Base-by-base conservation (phyloP, 768 basidiomycete species). In the Nidularia pulvinata region DNA sequence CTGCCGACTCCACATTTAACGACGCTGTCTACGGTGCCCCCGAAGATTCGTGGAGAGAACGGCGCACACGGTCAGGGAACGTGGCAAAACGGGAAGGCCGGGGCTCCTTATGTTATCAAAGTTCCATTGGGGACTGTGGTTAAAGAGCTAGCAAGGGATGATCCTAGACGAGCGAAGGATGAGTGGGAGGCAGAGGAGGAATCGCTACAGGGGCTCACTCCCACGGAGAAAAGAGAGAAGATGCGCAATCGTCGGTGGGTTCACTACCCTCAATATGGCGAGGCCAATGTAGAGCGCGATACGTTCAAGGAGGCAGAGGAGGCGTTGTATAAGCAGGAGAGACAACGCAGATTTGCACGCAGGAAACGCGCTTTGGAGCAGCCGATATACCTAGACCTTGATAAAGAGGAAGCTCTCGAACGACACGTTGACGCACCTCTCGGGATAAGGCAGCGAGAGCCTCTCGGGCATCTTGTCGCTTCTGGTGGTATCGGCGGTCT, bases 101-200 rank as follows among this genome's bases (percentile, higher is more conserved):
- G 86, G 0, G 65, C 80, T 2, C 92, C 95, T 2, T 76, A 84
- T 4, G 72, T 94, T 47, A 80, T 98, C 54, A 78, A 79, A 46
- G 94, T 98, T 0, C 96, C 96, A 0, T 69, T 96, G 0, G 96
- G 96, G 0, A 98, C 96, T 1, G 83, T 98, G 51, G 87, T 98
- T 5, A 81, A 84, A 33, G 88, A 95, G 62, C 74, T 97, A 39
- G 67, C 80, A 4, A 76, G 79, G 46, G 81, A 83, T 45, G 91
- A 93, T 57, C 81, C 84, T 2, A 74, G 86, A 33, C 78, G 88
- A 35, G 72, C 77, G 25, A 79, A 80, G 55, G 83, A 89, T 62
- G 83, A 83, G 59, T 91, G 88, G 80, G 89, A 90, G 65, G 80
- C 80, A 0, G 88, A 91, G 62, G 85, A 85, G 48, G 85, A 85